Percentiles rank a stretch among this genome's conserved stretches.
These are phyloP conservation scores for Stephania yunnanensis DNA, from an alignment of 164 flowering plant genomes.

Conservation along the genomic window DNA sequence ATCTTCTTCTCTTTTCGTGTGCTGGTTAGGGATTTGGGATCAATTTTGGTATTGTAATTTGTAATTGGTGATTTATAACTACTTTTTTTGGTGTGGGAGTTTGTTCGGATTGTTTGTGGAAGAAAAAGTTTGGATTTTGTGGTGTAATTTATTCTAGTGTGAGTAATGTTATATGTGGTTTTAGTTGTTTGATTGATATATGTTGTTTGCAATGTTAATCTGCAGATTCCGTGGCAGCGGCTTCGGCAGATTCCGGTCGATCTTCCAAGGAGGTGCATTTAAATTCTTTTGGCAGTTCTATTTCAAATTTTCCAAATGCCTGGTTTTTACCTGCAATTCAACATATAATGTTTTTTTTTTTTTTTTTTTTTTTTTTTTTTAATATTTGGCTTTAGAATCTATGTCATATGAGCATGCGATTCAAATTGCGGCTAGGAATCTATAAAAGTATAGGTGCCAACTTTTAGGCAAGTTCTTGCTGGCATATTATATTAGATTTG, in stretches of 20 bases:
- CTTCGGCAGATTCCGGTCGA: constrained; percentile 33
- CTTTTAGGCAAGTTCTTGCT: neutral
- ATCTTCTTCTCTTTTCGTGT: neutral
- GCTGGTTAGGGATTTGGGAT: neutral
- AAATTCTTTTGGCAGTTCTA: neutral
- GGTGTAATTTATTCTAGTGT: neutral
- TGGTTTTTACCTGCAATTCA: neutral
- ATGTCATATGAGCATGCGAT: neutral
- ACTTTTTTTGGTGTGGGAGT: neutral
- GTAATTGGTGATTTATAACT: neutral
- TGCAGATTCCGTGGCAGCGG: constrained; percentile 36
- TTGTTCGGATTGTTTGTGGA: neutral
- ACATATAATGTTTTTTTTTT: neutral
- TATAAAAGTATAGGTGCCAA: neutral
- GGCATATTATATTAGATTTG: neutral
- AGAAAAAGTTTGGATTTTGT: too few species aligned
- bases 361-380: too few species aligned
- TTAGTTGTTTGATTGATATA: neutral
- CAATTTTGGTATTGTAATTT: neutral
- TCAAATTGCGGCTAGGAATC: neutral
- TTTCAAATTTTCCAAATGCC: neutral
- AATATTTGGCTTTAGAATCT: neutral
- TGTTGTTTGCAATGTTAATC: neutral
- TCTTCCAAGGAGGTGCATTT: constrained; percentile 59
- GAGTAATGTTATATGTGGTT: neutral